Conservation (phyloP, 805 yeast genomes). For the Candida insectorum region DNA sequence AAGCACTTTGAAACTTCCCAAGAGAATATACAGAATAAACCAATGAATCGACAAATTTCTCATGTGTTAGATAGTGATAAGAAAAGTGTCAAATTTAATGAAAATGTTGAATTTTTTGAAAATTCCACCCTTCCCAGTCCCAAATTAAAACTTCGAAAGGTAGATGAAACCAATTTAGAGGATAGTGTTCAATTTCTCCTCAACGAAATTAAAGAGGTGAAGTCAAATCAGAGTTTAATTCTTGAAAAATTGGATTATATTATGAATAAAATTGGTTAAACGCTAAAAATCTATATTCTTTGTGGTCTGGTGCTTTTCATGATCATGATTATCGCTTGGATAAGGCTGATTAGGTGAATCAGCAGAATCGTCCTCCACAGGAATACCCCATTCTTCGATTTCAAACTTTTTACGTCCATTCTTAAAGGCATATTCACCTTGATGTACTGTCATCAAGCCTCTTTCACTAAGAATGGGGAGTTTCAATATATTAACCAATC, state of each 20-base stretch:
- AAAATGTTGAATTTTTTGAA: slow-evolving; percentile 10
- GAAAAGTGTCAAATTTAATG: slow-evolving; percentile 12
- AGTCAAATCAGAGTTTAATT: slow-evolving; percentile 2
- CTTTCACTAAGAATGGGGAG: slow-evolving; percentile 68
- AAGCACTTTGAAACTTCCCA: not conserved
- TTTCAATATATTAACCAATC: slow-evolving; percentile 72
- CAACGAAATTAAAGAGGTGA: not conserved
- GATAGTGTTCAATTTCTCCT: not conserved
- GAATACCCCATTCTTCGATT: slow-evolving; percentile 95
- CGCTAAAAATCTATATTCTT: slow-evolving; percentile 33
- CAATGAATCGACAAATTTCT: not conserved
- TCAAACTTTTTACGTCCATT: slow-evolving; percentile 82
- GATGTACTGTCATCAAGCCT: slow-evolving; percentile 75
- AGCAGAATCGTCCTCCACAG: slow-evolving; percentile 76
- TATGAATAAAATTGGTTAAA: slow-evolving; percentile 1
- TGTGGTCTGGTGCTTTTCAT: slow-evolving; percentile 24
- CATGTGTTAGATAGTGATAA: slow-evolving; percentile 1
- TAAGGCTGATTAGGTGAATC: slow-evolving; percentile 4
- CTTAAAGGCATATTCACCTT: slow-evolving; percentile 80
- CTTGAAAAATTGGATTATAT: slow-evolving; percentile 10
- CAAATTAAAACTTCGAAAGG: not conserved
- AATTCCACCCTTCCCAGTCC: slow-evolving; percentile 3
- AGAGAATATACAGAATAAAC: slow-evolving; percentile 1
- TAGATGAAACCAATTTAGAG: not conserved
- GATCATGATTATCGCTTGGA: slow-evolving; percentile 7